Conservation (phyloP, 805 yeast species). For the Dipodascopsis tothii region DNA sequence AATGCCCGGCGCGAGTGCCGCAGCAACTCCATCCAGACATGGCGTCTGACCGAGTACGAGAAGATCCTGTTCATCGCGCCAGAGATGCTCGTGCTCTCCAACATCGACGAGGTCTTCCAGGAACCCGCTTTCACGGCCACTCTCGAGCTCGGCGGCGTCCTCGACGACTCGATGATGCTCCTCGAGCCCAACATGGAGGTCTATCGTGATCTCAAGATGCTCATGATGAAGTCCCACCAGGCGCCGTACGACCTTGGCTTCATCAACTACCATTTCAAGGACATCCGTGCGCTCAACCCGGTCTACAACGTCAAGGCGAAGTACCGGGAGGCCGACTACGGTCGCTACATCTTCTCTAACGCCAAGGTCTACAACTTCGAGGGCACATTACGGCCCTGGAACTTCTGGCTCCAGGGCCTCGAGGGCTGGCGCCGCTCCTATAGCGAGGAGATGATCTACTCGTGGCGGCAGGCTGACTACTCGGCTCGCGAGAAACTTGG, state of each 20-base stretch:
- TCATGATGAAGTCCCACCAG: conserved; percentile 9
- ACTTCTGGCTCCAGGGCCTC: conserved; percentile 15
- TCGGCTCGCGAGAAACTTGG: conserved; percentile 8
- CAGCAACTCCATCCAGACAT: conserved; percentile 16
- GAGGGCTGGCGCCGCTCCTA: conserved; percentile 16
- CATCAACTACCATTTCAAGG: conserved; percentile 14
- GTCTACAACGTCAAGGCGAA: conserved; percentile 18
- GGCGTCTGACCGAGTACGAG: conserved; percentile 20
- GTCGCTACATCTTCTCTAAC: conserved; percentile 14
- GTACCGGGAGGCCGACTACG: conserved; percentile 9
- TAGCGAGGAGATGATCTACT: conserved; percentile 16
- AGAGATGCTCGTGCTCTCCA: conserved; percentile 15
- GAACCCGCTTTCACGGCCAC: conserved; percentile 17
- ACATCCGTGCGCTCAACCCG: conserved; percentile 18
- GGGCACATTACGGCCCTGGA: conserved; percentile 21
- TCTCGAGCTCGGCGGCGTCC: conserved; percentile 16
- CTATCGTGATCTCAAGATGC: conserved; percentile 13
- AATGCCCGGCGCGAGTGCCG: conserved; percentile 11
- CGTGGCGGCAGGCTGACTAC: conserved; percentile 19
- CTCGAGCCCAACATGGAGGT: conserved; percentile 13
- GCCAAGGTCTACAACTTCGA: conserved; percentile 19
- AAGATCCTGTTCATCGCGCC: conserved; percentile 14
- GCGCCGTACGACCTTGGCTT: conserved; percentile 13
- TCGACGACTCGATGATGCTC: conserved; percentile 21
- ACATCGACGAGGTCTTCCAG: conserved; percentile 17